These are phyloP conservation scores for Globisporangium camurandrum DNA, from an alignment of 352 stramenopile species.

Conservation along the genomic window DNA sequence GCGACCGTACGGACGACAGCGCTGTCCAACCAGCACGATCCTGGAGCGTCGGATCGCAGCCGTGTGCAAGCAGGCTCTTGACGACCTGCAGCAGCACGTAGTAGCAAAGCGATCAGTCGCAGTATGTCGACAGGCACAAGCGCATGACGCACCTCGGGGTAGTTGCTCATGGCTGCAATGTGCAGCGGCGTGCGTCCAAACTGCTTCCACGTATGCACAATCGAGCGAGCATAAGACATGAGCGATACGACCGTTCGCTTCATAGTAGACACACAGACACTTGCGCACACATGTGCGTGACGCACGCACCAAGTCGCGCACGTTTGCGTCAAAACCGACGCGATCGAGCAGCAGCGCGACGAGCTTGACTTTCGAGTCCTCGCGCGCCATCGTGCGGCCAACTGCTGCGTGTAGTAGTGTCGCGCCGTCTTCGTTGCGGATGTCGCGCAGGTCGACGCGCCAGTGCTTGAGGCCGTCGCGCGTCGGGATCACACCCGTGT, in stretches of 20 bases:
- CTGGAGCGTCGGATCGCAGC: constrained; percentile 31
- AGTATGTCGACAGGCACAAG: background rate
- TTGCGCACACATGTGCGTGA: background rate
- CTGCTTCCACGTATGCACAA: too few relatives aligned
- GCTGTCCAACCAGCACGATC: constrained; percentile 60
- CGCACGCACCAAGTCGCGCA: constrained; percentile 40
- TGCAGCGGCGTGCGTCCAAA: constrained; percentile 71
- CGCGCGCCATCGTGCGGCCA: constrained; percentile 51
- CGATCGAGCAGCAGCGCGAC: constrained; percentile 55
- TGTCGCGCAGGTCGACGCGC: constrained; percentile 39
- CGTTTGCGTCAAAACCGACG: constrained; percentile 68
- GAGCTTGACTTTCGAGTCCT: constrained; percentile 63
- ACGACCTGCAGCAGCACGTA: constrained; percentile 25
- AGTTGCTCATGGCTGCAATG: constrained; percentile 61
- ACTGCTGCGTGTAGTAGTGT: constrained; percentile 65
- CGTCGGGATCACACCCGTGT: constrained; percentile 71
- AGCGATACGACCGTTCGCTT: too few relatives aligned
- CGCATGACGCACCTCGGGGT: constrained; percentile 25
- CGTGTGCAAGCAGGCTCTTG: constrained; percentile 37
- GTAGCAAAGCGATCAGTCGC: background rate
- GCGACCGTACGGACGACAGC: constrained; percentile 56
- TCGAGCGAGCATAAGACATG: too few relatives aligned
- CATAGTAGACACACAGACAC: background rate
- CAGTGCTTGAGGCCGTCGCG: constrained; percentile 71
- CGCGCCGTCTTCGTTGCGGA: constrained; percentile 60